A percentile compares a stretch with the other conserved stretches of the same genome.
These are phyloP conservation scores for Colletotrichum sidae DNA, from an alignment of 2,329 filamentous ascomycete genomes.

Conservation along the genomic window DNA sequence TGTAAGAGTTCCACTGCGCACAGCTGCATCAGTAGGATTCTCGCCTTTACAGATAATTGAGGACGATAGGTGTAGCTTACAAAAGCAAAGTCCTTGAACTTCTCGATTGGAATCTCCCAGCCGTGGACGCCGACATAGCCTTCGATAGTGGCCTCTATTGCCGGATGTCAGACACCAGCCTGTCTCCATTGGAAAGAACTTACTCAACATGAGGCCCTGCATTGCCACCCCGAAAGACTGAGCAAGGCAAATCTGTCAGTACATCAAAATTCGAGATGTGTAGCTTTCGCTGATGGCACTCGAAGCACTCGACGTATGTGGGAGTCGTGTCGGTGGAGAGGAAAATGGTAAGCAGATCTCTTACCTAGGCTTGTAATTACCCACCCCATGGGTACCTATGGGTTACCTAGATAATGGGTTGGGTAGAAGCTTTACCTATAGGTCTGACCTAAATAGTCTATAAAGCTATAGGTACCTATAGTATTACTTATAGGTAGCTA, in stretches of 20 bases:
- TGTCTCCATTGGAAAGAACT: neutral
- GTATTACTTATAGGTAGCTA: too few relatives aligned
- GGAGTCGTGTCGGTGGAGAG: neutral
- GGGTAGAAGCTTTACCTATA: too few relatives aligned
- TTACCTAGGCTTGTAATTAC: too few relatives aligned
- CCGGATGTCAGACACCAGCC: neutral
- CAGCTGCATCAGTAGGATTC: too few relatives aligned
- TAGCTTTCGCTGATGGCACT: too few relatives aligned
- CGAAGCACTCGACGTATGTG: too few relatives aligned
- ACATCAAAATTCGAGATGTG: too few relatives aligned
- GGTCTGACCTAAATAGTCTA: too few relatives aligned
- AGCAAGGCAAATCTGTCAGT: too few relatives aligned
- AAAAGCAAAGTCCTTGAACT: constrained; percentile 25
- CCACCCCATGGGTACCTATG: too few relatives aligned
- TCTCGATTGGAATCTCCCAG: constrained; percentile 33
- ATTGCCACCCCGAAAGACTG: constrained; percentile 10
- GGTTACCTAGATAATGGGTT: too few relatives aligned
- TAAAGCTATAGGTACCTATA: too few relatives aligned
- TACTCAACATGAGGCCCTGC: constrained; percentile 29
- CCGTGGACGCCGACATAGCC: constrained; percentile 27
- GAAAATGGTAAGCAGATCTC: neutral
- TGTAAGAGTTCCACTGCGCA: constrained; percentile 14
- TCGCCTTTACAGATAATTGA: neutral
- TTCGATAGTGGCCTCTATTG: neutral
- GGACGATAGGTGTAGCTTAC: neutral